Evolutionary conservation across 2,329 filamentous ascomycete species (phyloP).

Genomic region (Teratosphaeriaceae sp.): DNA sequence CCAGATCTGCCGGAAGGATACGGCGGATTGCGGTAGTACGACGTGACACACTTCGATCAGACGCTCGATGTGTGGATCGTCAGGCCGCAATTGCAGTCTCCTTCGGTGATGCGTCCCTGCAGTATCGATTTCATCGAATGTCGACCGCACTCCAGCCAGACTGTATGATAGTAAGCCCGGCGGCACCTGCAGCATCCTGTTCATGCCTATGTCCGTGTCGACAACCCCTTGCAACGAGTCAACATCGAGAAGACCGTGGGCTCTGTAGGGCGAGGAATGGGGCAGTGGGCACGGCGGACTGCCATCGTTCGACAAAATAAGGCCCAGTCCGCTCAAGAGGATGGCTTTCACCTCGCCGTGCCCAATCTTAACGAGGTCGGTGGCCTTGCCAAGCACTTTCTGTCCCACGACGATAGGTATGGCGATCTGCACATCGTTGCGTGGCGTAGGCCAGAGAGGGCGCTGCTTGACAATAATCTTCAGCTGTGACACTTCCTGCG

Average conservation of each 20-base stretch:
- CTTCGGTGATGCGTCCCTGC: constrained; percentile 24
- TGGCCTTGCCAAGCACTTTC: constrained; percentile 6
- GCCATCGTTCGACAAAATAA: constrained; percentile 20
- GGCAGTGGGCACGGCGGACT: constrained; percentile 17
- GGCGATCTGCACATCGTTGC: constrained; percentile 10
- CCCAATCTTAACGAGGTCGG: not conserved
- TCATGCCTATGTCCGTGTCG: constrained; percentile 22
- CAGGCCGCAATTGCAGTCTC: constrained; percentile 21
- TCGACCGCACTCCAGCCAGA: constrained; percentile 15
- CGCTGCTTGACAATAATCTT: constrained; percentile 21
- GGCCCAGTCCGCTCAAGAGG: constrained; percentile 16
- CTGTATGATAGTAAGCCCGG: constrained; percentile 8
- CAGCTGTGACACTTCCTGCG: constrained; percentile 16
- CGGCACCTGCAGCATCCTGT: constrained; percentile 18
- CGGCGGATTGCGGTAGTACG: constrained; percentile 22
- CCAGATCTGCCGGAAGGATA: constrained; percentile 22
- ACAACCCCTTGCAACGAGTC: no score
- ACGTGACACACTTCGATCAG: constrained; percentile 23
- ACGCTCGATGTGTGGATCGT: constrained; percentile 13
- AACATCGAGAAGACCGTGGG: constrained; percentile 15
- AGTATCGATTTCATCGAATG: constrained; percentile 20
- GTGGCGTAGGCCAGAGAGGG: constrained; percentile 19
- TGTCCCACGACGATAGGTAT: constrained; percentile 20
- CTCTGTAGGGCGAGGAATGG: constrained; percentile 16
- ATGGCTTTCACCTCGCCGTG: constrained; percentile 11